Evolutionary conservation across 2,329 filamentous ascomycete genomes (phyloP).

Genomic region (Alternaria gaisen): DNA sequence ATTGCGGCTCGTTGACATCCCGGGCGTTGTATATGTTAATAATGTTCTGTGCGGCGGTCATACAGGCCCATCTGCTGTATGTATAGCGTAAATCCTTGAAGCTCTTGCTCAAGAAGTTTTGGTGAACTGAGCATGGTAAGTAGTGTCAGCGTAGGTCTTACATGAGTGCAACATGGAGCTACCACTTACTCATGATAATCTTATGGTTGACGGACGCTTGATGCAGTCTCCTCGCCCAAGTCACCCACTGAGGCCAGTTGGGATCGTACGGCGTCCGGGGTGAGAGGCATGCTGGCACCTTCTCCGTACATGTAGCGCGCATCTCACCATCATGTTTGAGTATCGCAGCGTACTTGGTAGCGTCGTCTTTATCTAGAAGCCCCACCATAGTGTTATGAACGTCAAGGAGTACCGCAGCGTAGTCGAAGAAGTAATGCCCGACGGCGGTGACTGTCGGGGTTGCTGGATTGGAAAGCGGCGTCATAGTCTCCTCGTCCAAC

Average conservation of each 20-base stretch:
- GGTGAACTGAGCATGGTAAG: conserved; percentile 38
- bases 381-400: conserved; percentile 51
- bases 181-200: conserved; percentile 52
- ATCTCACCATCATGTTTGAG: conserved; percentile 53
- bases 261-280: conserved; percentile 44
- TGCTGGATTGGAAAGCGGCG: conserved; percentile 26
- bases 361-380: conserved; percentile 41
- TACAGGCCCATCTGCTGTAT: conserved; percentile 55
- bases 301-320: conserved; percentile 45
- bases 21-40: conserved; percentile 49
- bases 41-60: conserved; percentile 54
- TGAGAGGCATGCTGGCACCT: conserved; percentile 48
- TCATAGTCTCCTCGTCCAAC: conserved; percentile 50
- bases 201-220: conserved; percentile 55
- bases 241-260: conserved; percentile 53
- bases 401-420: conserved; percentile 50
- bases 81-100: conserved; percentile 55
- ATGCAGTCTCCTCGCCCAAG: conserved; percentile 52
- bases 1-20: conserved; percentile 51
- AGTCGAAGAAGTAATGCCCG: conserved; percentile 44
- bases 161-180: neutral
- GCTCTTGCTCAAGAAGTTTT: conserved; percentile 54
- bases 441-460: conserved; percentile 44
- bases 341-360: conserved; percentile 53
- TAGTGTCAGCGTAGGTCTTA: neutral